Evolutionary conservation across 306 rosid genomes (phyloP).

Genomic region (Senna siamea): DNA sequence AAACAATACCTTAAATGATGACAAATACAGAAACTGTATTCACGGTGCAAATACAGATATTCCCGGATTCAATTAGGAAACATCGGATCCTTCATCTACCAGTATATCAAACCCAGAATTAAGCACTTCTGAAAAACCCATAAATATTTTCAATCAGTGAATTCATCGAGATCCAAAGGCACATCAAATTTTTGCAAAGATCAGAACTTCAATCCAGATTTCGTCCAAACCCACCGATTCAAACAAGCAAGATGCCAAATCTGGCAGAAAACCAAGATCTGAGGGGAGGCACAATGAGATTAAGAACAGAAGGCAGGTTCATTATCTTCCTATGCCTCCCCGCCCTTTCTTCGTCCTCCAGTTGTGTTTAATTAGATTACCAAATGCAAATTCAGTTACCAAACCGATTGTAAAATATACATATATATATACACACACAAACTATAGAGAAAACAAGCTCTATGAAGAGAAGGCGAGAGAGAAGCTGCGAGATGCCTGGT

Average conservation of each 20-base stretch:
- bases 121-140: conserved; percentile 57
- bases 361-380: conserved; percentile 64
- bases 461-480: conserved; percentile 64
- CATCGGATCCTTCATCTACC: conserved; percentile 84
- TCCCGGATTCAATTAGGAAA: conserved; percentile 60
- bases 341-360: conserved; percentile 61
- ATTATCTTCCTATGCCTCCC: conserved; percentile 73
- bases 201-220: conserved; percentile 66
- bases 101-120: conserved; percentile 55
- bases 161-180: conserved; percentile 62
- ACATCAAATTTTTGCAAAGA: conserved; percentile 47
- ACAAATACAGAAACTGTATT: conserved; percentile 53
- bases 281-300: conserved; percentile 86
- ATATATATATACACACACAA: conserved; percentile 41
- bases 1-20: conserved; percentile 53
- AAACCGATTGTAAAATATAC: conserved; percentile 55
- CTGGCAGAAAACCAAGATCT: conserved; percentile 67
- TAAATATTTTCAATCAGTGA: conserved; percentile 42
- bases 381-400: conserved; percentile 77
- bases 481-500: conserved; percentile 52
- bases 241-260: conserved; percentile 75
- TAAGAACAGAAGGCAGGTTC: conserved; percentile 77
- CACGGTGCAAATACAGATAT: conserved; percentile 55
- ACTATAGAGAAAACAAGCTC: conserved; percentile 46
- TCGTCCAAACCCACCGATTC: conserved; percentile 67